Conservation (phyloP, 768 basidiomycete species). For the Fomitopsis serialis region DNA sequence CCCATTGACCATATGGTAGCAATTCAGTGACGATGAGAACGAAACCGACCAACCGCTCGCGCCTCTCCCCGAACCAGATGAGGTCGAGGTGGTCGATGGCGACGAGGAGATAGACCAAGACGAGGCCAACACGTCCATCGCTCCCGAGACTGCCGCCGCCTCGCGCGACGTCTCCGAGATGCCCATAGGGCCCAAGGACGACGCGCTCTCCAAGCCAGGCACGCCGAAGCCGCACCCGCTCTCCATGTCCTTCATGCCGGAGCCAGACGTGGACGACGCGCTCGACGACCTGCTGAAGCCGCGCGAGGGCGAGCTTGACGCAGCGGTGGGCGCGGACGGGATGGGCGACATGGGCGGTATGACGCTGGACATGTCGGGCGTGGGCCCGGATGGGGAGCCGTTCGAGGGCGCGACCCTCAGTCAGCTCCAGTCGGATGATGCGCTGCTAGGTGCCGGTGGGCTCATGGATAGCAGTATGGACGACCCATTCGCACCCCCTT, state of each 20-base stretch:
- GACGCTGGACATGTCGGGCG: constrained; percentile 55
- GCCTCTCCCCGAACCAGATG: constrained; percentile 71
- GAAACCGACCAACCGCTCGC: constrained; percentile 76
- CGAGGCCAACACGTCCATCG: constrained; percentile 39
- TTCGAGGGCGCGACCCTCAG: constrained; percentile 50
- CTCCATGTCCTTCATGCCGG: constrained; percentile 47
- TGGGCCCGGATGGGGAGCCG: constrained; percentile 61
- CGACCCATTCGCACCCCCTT: constrained; percentile 49
- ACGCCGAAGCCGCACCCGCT: constrained; percentile 63
- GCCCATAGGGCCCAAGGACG: constrained; percentile 30
- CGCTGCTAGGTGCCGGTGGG: constrained; percentile 47
- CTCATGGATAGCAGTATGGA: constrained; percentile 49
- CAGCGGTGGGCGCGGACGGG: constrained; percentile 34
- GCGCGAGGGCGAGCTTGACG: constrained; percentile 41
- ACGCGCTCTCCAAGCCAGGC: constrained; percentile 54
- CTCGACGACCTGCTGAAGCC: constrained; percentile 55
- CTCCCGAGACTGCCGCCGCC: constrained; percentile 28
- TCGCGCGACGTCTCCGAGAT: constrained; percentile 34
- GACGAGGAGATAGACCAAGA: constrained; percentile 75
- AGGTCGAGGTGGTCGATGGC: constrained; percentile 71
- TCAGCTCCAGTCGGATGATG: constrained; percentile 49
- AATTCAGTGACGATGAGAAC: constrained; percentile 85
- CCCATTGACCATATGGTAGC: constrained; percentile 35
- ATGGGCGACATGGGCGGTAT: constrained; percentile 27
- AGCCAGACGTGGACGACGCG: constrained; percentile 30